Evolutionary conservation across 805 yeast genomes (phyloP).

Genomic region (Lipomyces lipofer): DNA sequence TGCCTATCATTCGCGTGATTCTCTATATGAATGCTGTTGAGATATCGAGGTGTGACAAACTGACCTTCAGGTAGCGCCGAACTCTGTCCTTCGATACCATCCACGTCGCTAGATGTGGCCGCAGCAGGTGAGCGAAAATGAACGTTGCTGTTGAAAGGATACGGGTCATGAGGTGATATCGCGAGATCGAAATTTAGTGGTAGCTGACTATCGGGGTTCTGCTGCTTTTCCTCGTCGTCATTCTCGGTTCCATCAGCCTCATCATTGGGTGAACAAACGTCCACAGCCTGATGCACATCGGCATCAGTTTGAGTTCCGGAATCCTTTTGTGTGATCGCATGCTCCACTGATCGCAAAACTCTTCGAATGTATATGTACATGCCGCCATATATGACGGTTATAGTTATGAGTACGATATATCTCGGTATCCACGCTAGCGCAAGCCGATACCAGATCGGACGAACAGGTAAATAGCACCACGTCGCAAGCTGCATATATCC

Average conservation of each 20-base stretch:
- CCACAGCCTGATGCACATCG: not conserved
- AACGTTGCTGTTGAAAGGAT: slow-evolving; percentile 1
- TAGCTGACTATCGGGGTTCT: not conserved
- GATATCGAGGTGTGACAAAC: slow-evolving; percentile 2
- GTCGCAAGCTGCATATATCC: slow-evolving; percentile 59
- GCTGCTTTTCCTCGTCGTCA: not conserved
- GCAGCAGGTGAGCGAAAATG: slow-evolving; percentile 2
- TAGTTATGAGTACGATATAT: slow-evolving; percentile 61
- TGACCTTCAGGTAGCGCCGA: slow-evolving; percentile 4
- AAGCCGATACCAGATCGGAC: slow-evolving; percentile 71
- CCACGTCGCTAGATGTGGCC: not conserved
- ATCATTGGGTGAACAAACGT: not conserved
- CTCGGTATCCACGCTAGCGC: slow-evolving; percentile 83
- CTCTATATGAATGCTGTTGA: slow-evolving; percentile 15
- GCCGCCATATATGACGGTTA: slow-evolving; percentile 63
- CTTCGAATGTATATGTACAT: slow-evolving; percentile 71
- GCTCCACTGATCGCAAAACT: slow-evolving; percentile 50
- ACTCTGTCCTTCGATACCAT: not conserved
- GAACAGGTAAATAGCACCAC: slow-evolving; percentile 77
- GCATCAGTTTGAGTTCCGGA: not conserved
- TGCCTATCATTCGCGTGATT: slow-evolving; percentile 29
- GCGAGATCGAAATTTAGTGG: not conserved
- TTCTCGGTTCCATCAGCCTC: not conserved
- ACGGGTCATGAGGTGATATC: slow-evolving; percentile 1
- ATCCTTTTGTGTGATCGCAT: not conserved